Evolutionary conservation across 1,284 basidiomycete genomes (phyloP).

Genomic region (Leccinum huronense): DNA sequence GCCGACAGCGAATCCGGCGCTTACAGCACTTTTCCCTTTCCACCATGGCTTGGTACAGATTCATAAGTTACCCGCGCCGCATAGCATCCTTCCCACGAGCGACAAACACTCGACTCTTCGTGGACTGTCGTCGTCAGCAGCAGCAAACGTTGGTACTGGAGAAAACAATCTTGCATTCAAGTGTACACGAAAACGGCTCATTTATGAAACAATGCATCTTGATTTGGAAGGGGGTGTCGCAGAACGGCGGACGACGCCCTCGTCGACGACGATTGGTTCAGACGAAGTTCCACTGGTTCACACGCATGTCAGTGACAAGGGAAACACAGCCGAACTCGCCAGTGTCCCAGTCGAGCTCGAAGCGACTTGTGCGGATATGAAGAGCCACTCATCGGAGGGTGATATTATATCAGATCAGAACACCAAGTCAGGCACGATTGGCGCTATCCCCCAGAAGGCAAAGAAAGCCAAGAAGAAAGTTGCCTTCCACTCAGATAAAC

Average conservation of each 20-base stretch:
- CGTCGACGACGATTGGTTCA: conserved; percentile 31
- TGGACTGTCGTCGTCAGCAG: conserved; percentile 59
- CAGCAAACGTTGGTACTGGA: conserved; percentile 54
- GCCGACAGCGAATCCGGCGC: conserved; percentile 59
- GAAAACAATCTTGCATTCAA: conserved; percentile 97
- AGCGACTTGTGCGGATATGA: conserved; percentile 13
- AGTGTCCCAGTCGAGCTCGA: conserved; percentile 32
- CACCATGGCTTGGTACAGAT: conserved; percentile 83
- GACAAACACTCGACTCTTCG: conserved; percentile 76
- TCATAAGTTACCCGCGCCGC: conserved; percentile 68
- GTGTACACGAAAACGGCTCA: conserved; percentile 81
- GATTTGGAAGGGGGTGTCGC: conserved; percentile 90
- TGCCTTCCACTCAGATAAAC: conserved; percentile 64
- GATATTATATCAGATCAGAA: conserved; percentile 1
- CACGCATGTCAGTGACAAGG: conserved; percentile 11
- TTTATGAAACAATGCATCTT: conserved; percentile 91
- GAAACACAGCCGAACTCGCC: conserved; percentile 15
- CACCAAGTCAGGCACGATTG: conserved; percentile 1
- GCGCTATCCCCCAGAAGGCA: conserved; percentile 29
- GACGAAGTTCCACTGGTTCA: conserved; percentile 24
- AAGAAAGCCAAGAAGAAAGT: conserved; percentile 63
- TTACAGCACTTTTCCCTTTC: conserved; percentile 69
- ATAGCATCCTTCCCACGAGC: conserved; percentile 69
- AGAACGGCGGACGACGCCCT: conserved; percentile 74
- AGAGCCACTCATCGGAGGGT: conserved; percentile 4